Evolutionary conservation across 495 filamentous ascomycete species (phyloP), one percentile per base, ranked within the genome.

Genomic region (Penicillium steckii): DNA sequence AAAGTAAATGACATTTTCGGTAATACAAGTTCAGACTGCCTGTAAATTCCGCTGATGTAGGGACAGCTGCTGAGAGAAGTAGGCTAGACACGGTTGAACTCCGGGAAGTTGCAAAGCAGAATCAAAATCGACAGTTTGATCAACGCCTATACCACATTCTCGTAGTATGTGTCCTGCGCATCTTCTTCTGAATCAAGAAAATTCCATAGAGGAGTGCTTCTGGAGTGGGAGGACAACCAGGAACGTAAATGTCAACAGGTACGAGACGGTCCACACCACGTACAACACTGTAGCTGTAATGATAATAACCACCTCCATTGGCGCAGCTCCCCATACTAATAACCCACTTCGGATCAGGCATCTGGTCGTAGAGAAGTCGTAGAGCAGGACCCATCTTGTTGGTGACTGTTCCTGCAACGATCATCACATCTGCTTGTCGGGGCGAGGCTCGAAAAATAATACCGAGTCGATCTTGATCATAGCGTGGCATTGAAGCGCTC

Each of bases 331-430:
- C 91, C 91, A 96, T 96, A 52, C 81, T 86, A 65, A 96, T 84
- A 33, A 96, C 91, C 91, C 91, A 96, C 60, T 86, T 77, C 10
- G 91, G 91, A 10, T 96, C 91, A 7, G 91, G 91, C 91, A 96
- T 96, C 78, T 96, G 91, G 67, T 95, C 91, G 71, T 95, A 96
- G 21, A 93, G 88, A 70, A 93, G 90, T 56, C 91, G 76, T 66
- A 96, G 74, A 4, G 91, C 91, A 12, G 91, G 90, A 2, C 90
- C 91, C 91, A 96, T 95, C 79, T 96, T 96, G 78, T 95, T 96
- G 42, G 89, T 92, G 29, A 96, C 80, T 2, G 91, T 96, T 30
- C 91, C 91, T 12, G 91, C 91, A 2, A 96, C 90, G 56, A 96
- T 94, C 91, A 96, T 96, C 50, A 95, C 89, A 72, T 96, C 91